These are phyloP conservation scores for Verticillium dahliae DNA, from an alignment of 2,329 filamentous ascomycete species.

Conservation along the genomic window DNA sequence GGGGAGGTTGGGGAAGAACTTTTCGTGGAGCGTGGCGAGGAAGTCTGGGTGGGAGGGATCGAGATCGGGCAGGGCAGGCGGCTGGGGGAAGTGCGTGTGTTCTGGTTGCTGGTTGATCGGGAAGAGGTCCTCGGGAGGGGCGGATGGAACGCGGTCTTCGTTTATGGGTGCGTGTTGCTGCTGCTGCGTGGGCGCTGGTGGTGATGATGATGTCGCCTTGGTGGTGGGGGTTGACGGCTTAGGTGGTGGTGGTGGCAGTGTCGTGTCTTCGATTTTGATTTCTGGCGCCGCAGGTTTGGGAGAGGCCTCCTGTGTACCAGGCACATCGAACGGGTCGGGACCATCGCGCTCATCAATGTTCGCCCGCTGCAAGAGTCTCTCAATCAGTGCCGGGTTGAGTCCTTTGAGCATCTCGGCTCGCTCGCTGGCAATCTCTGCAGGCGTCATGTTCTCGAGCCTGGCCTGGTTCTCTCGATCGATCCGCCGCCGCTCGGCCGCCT, in stretches of 20 bases:
- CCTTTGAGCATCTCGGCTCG: slow-evolving; percentile 73
- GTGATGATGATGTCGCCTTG: slow-evolving; percentile 1
- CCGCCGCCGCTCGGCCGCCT: slow-evolving; percentile 54
- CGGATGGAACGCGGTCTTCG: slow-evolving; percentile 33
- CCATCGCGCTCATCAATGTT: slow-evolving; percentile 60
- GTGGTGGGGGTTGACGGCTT: slow-evolving; percentile 1
- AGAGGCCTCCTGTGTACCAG: slow-evolving; percentile 4
- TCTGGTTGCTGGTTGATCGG: slow-evolving; percentile 29
- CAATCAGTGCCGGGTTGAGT: slow-evolving; percentile 68
- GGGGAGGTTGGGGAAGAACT: slow-evolving; percentile 87
- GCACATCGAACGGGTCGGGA: slow-evolving; percentile 35
- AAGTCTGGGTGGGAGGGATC: slow-evolving; percentile 81
- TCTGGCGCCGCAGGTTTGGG: slow-evolving; percentile 17
- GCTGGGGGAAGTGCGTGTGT: slow-evolving; percentile 56
- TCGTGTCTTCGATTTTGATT: slow-evolving; percentile 27
- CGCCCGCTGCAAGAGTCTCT: slow-evolving; percentile 69
- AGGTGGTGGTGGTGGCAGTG: slow-evolving; percentile 13
- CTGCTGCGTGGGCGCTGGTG: slow-evolving; percentile 8
- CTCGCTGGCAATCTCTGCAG: slow-evolving; percentile 74
- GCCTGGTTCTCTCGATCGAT: slow-evolving; percentile 82
- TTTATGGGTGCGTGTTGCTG: slow-evolving; percentile 14
- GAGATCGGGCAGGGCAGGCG: slow-evolving; percentile 56
- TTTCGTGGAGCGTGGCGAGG: slow-evolving; percentile 74
- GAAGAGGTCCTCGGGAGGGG: slow-evolving; percentile 35
- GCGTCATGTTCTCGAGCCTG: slow-evolving; percentile 70